Evolutionary conservation across 306 rosid genomes (phyloP), one percentile per base, ranked within the genome.

Genomic region (Hippophae gyantsensis): DNA sequence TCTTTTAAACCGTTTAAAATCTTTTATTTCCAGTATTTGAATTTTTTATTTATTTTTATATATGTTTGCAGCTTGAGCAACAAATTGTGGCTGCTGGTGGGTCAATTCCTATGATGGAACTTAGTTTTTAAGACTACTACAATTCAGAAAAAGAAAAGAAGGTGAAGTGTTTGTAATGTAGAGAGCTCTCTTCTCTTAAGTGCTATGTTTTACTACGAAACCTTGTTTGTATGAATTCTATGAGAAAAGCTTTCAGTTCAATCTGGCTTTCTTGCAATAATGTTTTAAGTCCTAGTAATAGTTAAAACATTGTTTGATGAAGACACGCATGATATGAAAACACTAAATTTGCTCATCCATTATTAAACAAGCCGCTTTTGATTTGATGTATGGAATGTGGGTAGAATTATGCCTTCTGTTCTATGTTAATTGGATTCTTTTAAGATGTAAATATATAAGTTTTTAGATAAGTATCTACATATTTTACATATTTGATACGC

Each of bases 71-170:
- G 99, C 81, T 88, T 59, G 99, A 93, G 81, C 89, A 82, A 58
- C 97, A 85, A 73, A 89, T 93, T 70, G 76, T 84, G 69, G 83
- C 84, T 62, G 99, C 95, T 63, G 99, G 99, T 52, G 99, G 99
- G 59, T 80, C 95, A 64, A 81, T 93, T 65, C 97, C 97, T 25
- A 58, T 68, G 72, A 44, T 64, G 65, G 90, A 88, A 67, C 69
- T 73, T 61, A 47, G 81, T 63, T 79, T 76, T 75, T 84, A 54
- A 78, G 54, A 50, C 55, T 51, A 26, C 69, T 56, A 27, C 62
- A 53, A 62, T 61, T 47, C 49, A 14, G 44, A 59, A 52, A 42
- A 65, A 53, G 27, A 54, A 44, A 56, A 27, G 56, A 65, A 23
- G 38, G 5, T 32, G 38, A 32, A 32, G 38, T 32, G 38, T 32